Conservation (phyloP, 2,329 filamentous ascomycete species). For the Sporothrix humicola region DNA sequence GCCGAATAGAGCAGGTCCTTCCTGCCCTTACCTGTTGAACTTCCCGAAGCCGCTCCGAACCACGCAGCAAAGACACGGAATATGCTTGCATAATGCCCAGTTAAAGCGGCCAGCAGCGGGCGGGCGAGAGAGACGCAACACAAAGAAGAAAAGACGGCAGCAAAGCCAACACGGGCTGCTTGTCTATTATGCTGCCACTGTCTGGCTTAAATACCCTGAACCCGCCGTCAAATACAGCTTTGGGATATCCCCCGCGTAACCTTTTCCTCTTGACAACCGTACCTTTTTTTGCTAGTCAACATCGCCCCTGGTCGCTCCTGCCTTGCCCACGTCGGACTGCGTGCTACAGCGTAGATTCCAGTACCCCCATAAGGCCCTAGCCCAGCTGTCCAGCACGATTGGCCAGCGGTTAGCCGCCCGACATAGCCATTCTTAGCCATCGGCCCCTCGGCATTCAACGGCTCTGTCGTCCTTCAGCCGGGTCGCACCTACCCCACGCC, state of each 20-base stretch:
- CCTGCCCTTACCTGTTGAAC: background rate
- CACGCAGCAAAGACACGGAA: background rate
- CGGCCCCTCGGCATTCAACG: slow-evolving; percentile 34
- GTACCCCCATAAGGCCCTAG: background rate
- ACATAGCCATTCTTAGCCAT: slow-evolving; percentile 24
- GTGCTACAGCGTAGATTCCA: slow-evolving; percentile 26
- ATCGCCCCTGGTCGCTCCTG: slow-evolving; percentile 20
- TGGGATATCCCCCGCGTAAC: slow-evolving; percentile 28
- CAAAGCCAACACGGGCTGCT: background rate
- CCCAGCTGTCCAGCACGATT: background rate
- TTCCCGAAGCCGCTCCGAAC: slow-evolving; percentile 19
- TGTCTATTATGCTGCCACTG: background rate
- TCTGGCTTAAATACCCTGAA: background rate
- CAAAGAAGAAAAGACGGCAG: background rate
- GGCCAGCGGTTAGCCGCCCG: slow-evolving; percentile 21
- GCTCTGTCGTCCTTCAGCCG: slow-evolving; percentile 26
- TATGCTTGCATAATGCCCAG: background rate
- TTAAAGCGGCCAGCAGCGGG: background rate
- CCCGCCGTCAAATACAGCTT: slow-evolving; percentile 12
- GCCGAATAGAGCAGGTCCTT: slow-evolving; percentile 9
- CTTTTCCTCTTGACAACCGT: slow-evolving; percentile 27
- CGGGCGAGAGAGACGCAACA: background rate
- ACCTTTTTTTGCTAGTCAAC: slow-evolving; percentile 6
- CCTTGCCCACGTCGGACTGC: slow-evolving; percentile 16
- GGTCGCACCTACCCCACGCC: slow-evolving; percentile 25